Conservation (phyloP, 2,329 filamentous ascomycete species). For the Fusarium denticulatum region DNA sequence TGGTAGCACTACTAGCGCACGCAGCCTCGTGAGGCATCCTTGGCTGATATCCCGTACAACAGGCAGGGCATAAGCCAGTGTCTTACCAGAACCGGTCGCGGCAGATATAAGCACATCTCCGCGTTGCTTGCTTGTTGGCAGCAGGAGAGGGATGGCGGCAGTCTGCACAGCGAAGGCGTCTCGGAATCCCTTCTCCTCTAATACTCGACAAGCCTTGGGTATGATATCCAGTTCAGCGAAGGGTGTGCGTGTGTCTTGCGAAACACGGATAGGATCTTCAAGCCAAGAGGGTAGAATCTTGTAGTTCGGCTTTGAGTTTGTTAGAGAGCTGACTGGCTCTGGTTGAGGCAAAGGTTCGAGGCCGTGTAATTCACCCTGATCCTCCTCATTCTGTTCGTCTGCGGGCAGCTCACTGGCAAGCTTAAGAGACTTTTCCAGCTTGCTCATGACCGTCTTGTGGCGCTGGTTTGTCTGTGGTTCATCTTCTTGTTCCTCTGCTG, state of each 20-base stretch:
- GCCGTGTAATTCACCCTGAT: slow-evolving; percentile 67
- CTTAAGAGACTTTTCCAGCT: slow-evolving; percentile 65
- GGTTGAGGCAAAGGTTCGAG: slow-evolving; percentile 86
- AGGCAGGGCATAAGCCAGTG: slow-evolving; percentile 88
- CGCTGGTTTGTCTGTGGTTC: slow-evolving; percentile 47
- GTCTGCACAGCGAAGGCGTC: slow-evolving; percentile 58
- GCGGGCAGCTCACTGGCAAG: slow-evolving; percentile 55
- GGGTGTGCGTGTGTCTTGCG: slow-evolving; percentile 65
- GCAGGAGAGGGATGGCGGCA: slow-evolving; percentile 76
- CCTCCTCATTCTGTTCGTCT: slow-evolving; percentile 46
- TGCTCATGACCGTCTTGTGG: slow-evolving; percentile 64
- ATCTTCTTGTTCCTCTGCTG: slow-evolving; percentile 38
- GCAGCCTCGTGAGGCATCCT: slow-evolving; percentile 71
- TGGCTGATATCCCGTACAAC: slow-evolving; percentile 80
- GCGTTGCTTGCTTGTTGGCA: slow-evolving; percentile 69
- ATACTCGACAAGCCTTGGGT: slow-evolving; percentile 65
- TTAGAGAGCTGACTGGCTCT: slow-evolving; percentile 63
- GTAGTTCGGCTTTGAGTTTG: slow-evolving; percentile 71
- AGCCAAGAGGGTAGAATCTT: slow-evolving; percentile 86
- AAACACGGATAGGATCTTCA: slow-evolving; percentile 75
- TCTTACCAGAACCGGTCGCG: slow-evolving; percentile 95
- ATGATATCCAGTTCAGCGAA: slow-evolving; percentile 74
- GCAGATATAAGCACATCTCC: slow-evolving; percentile 92
- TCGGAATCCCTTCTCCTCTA: slow-evolving; percentile 67
- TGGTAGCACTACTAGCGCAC: slow-evolving; percentile 86